Evolutionary conservation across 371 early-diverging fungal genomes (phyloP).

Genomic region (Mucor circinelloides): DNA sequence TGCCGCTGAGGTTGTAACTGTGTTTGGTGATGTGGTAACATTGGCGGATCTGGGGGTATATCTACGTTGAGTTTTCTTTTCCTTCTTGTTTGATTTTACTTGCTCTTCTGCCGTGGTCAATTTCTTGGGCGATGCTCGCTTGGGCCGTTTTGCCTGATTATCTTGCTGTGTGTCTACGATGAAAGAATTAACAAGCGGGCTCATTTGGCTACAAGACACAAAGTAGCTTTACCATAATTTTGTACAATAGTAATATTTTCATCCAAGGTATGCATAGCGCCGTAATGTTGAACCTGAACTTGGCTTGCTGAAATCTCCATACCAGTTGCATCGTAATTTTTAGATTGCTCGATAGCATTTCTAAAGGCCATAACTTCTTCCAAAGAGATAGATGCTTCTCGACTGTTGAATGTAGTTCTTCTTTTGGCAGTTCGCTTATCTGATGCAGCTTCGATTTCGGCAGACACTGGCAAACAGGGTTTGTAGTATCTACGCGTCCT

Average conservation of each 20-base stretch:
- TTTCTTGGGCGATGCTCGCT: background rate
- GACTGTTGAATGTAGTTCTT: constrained; percentile 58
- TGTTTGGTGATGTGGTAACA: background rate
- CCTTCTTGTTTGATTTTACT: constrained; percentile 8
- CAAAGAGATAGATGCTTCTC: constrained; percentile 59
- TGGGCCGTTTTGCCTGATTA: background rate
- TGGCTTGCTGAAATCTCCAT: constrained; percentile 6
- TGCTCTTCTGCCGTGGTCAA: constrained; percentile 3
- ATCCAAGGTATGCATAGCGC: constrained; percentile 8
- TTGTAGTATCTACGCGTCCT: constrained; percentile 37
- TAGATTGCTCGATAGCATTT: constrained; percentile 33
- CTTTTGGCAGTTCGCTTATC: constrained; percentile 50
- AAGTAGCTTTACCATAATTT: constrained; percentile 16
- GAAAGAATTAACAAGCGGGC: background rate
- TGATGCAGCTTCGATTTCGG: background rate
- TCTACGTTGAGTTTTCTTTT: constrained; percentile 11
- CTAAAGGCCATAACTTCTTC: constrained; percentile 50
- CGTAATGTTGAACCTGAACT: constrained; percentile 2
- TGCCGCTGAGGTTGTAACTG: background rate
- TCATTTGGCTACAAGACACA: too few relatives aligned
- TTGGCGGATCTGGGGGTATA: constrained; percentile 9
- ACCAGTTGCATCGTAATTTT: constrained; percentile 18
- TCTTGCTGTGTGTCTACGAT: background rate
- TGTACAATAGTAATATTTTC: constrained; percentile 28
- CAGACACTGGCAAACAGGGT: constrained; percentile 16